phyloP scores from a whole-genome alignment of 75 land plant genomes.

The Pinus albicaulis region DNA sequence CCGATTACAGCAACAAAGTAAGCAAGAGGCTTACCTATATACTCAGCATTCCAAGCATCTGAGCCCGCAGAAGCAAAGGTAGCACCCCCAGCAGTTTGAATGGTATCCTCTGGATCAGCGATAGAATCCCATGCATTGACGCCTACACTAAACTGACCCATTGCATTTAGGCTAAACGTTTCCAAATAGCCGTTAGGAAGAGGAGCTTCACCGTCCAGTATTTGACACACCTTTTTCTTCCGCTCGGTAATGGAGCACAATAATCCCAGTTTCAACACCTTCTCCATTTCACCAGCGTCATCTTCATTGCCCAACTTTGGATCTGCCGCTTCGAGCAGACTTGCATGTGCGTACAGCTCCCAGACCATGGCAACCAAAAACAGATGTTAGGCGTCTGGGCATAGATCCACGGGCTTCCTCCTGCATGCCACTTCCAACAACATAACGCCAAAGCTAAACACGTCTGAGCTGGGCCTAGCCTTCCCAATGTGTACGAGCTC shows the following conservation, averaged over 20 bases:
- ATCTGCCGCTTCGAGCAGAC: conserved; percentile 8
- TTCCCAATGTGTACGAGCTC: conserved; percentile 19
- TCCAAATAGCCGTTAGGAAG: not conserved
- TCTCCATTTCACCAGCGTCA: conserved; percentile 10
- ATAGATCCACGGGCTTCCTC: conserved; percentile 11
- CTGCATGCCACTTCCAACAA: conserved; percentile 27
- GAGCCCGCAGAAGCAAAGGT: too few relatives aligned
- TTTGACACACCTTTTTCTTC: conserved; percentile 18
- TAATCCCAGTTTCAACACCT: conserved; percentile 28
- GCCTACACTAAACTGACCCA: too few relatives aligned
- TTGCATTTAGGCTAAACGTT: too few relatives aligned
- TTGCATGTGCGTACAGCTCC: conserved; percentile 1
- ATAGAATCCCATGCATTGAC: too few relatives aligned
- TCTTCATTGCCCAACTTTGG: not conserved
- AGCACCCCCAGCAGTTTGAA: too few relatives aligned
- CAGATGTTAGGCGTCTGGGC: not conserved
- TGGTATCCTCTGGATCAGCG: too few relatives aligned
- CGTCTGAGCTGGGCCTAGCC: conserved; percentile 18
- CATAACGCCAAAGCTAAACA: conserved; percentile 26
- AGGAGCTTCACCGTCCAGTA: conserved; percentile 1
- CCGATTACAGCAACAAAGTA: too few relatives aligned
- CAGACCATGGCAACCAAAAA: conserved; percentile 10
- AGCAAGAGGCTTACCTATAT: too few relatives aligned
- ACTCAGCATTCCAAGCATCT: too few relatives aligned
- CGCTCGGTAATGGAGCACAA: conserved; percentile 25